Evolutionary conservation across 169 alveolate species (phyloP).

Genomic region (Amoebophrya sp.): DNA sequence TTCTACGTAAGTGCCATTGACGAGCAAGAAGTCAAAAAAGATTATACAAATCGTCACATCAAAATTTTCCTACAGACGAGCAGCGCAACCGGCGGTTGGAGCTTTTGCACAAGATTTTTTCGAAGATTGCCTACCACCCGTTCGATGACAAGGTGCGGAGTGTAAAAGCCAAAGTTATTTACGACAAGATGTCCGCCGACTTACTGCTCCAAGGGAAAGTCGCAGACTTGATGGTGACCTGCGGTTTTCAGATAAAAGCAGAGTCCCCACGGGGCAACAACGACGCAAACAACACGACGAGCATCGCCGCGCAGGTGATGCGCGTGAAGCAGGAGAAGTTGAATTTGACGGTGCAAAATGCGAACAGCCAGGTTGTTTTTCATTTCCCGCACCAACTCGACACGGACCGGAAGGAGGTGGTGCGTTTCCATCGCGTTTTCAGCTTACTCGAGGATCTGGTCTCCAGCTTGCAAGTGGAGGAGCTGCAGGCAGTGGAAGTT

Average conservation of each 20-base stretch:
- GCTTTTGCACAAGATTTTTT: neutral
- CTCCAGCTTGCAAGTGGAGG: neutral
- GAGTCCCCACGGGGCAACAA: neutral
- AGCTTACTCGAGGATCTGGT: neutral
- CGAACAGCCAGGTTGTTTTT: too few relatives aligned
- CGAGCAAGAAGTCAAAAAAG: too few relatives aligned
- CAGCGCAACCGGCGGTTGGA: neutral
- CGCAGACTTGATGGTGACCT: neutral
- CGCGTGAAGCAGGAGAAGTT: too few relatives aligned
- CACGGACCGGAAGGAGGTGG: neutral
- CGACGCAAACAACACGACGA: too few relatives aligned
- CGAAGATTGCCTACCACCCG: neutral
- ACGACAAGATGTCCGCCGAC: too few relatives aligned
- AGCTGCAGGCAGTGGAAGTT: neutral
- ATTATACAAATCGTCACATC: too few relatives aligned
- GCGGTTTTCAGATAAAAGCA: neutral
- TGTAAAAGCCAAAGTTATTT: neutral
- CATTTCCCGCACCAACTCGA: neutral
- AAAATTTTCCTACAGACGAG: neutral
- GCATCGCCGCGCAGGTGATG: too few relatives aligned
- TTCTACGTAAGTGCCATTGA: too few relatives aligned
- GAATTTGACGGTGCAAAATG: too few relatives aligned
- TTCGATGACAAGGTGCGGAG: neutral
- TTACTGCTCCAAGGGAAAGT: too few relatives aligned
- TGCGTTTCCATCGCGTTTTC: neutral